phyloP scores from a whole-genome alignment of 495 filamentous ascomycete species.

The Podospora appendiculata region DNA sequence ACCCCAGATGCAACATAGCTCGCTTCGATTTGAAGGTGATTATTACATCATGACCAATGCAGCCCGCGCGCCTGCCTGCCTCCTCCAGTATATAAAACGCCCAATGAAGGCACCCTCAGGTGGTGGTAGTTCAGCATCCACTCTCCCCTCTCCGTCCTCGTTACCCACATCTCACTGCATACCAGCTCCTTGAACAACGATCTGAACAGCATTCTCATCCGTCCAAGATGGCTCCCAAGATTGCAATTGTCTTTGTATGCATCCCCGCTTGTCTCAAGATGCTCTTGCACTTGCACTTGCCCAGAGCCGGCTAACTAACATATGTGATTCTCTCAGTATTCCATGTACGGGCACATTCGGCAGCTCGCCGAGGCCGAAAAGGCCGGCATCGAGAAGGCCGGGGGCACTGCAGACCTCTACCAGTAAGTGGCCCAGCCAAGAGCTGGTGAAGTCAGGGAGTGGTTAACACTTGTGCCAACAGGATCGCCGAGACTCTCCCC shows the following conservation, averaged over 20 bases:
- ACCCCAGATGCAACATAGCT: background rate
- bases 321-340: slow-evolving; percentile 55
- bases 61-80: background rate
- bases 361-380: slow-evolving; percentile 83
- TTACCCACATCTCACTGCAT: too few species aligned
- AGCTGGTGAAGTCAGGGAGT: background rate
- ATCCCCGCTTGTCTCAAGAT: background rate
- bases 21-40: slow-evolving; percentile 11
- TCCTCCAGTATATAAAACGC: background rate
- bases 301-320: background rate
- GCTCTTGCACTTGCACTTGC: background rate
- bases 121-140: too few species aligned
- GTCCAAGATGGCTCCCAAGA: slow-evolving; percentile 79
- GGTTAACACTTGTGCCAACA: slow-evolving; percentile 19
- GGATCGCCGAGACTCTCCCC: slow-evolving; percentile 79
- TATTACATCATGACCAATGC: slow-evolving; percentile 27
- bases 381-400: slow-evolving; percentile 81
- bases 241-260: slow-evolving; percentile 85
- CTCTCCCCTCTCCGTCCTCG: too few species aligned
- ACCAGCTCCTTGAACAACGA: too few species aligned
- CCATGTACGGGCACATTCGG: slow-evolving; percentile 88
- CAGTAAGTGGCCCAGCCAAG: slow-evolving; percentile 49
- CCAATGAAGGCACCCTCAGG: too few species aligned
- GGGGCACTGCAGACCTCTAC: slow-evolving; percentile 69
- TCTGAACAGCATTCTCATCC: slow-evolving; percentile 13